Evolutionary conservation across 139 green algal genomes (phyloP), one percentile per base, ranked within the genome.

Genomic region (Volvox reticuliferus): DNA sequence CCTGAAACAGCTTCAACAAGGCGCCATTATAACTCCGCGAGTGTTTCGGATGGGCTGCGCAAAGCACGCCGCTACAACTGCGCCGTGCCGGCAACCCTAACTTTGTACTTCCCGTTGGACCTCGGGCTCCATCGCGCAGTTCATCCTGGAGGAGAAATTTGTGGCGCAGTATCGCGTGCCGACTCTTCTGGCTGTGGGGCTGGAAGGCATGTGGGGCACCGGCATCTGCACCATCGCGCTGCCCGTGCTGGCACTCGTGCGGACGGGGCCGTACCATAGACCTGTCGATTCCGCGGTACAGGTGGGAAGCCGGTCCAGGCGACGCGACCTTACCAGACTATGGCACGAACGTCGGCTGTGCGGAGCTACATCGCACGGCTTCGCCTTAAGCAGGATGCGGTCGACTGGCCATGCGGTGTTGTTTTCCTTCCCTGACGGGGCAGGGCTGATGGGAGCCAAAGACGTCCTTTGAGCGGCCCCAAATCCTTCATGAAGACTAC

Each of bases 121-220:
- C 44, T 55, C 9, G 44, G 44, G 44, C 9, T 68, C 63, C 32
- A 0, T 62, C 26, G 50, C 78, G 26, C 63, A 98, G 88, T 98
- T 98, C 93, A 98, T 99, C 22, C 89, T 98, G 65, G 97, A 99
- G 93, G 97, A 99, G 91, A 97, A 97, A 92, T 98, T 97, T 86
- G 87, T 99, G 89, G 91, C 90, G n/a, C 82, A 93, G 78, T 96
- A 95, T 93, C 87, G 89, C 36, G 91, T 96, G 68, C 96, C 96
- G 36, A 95, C 95, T 22, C 92, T 97, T 82, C 89, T 98, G 79
- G 97, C 95, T 13, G 96, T 98, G 76, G 96, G 95, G 24, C 87
- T 97, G 62, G 96, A 98, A 93, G 97, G 97, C 76, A 92, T 95
- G 32, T 98, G 96, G 96, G 97, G 97, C 20, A 85, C 97, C 37